A percentile compares a stretch with the other conserved stretches of the same genome.
These are phyloP conservation scores for Ogataea henricii DNA, from an alignment of 805 yeast genomes.

Conservation along the genomic window DNA sequence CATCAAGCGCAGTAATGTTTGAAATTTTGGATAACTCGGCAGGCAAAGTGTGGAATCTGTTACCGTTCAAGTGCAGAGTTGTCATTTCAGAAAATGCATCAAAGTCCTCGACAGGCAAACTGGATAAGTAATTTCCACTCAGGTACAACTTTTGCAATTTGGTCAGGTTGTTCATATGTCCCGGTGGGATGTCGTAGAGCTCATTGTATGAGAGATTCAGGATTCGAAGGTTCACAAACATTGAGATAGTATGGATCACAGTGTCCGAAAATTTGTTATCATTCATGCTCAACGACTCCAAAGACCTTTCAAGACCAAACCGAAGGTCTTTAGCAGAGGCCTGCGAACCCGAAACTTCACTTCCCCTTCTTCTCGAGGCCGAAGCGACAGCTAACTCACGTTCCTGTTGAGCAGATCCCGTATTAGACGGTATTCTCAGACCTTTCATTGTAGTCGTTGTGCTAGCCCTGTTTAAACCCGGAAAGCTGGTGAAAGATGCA, in stretches of 20 bases:
- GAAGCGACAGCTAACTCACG: neutral
- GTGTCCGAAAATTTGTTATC: slow-evolving; percentile 85
- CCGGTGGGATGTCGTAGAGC: slow-evolving; percentile 75
- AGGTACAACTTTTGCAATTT: slow-evolving; percentile 65
- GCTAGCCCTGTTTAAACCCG: slow-evolving; percentile 10
- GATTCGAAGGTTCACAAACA: slow-evolving; percentile 55
- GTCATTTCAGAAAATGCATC: slow-evolving; percentile 59
- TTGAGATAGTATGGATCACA: slow-evolving; percentile 66
- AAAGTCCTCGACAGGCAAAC: slow-evolving; percentile 85
- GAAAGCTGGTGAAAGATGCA: slow-evolving; percentile 11
- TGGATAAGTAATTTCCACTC: slow-evolving; percentile 79
- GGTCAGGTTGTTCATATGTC: slow-evolving; percentile 60
- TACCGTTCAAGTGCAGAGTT: slow-evolving; percentile 73
- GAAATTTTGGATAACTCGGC: slow-evolving; percentile 77
- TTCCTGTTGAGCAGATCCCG: slow-evolving; percentile 4
- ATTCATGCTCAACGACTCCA: slow-evolving; percentile 63
- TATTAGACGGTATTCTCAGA: neutral
- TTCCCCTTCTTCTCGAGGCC: slow-evolving; percentile 14
- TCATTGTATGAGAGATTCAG: slow-evolving; percentile 85
- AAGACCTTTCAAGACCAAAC: slow-evolving; percentile 29
- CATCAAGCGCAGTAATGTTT: slow-evolving; percentile 73
- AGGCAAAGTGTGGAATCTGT: slow-evolving; percentile 83
- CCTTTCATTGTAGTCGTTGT: slow-evolving; percentile 8
- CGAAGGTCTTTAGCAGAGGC: slow-evolving; percentile 4
- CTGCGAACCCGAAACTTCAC: slow-evolving; percentile 15